Evolutionary conservation across 2,329 filamentous ascomycete species (phyloP).

Genomic region (Colletotrichum lini): DNA sequence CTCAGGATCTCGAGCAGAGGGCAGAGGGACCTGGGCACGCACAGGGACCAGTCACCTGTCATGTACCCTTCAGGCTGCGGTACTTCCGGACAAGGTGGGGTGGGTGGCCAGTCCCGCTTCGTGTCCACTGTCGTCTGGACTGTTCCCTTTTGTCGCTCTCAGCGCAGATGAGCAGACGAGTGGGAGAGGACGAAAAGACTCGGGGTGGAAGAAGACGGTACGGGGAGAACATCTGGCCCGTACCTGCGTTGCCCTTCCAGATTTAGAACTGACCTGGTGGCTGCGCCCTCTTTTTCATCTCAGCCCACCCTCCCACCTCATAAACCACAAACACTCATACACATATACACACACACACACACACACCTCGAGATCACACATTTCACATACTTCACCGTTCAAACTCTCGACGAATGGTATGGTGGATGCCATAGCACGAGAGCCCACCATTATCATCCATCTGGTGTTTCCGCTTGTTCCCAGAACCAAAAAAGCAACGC

Average conservation of each 20-base stretch:
- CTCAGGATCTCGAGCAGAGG: constrained; percentile 10
- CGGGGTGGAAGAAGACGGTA: background rate
- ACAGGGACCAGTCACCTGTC: constrained; percentile 31
- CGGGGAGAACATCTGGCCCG: constrained; percentile 29
- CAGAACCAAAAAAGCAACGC: constrained; percentile 47
- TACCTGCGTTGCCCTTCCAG: constrained; percentile 45
- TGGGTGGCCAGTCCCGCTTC: constrained; percentile 13
- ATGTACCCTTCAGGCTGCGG: constrained; percentile 38
- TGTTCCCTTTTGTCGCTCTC: constrained; percentile 21
- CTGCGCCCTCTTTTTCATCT: constrained; percentile 51
- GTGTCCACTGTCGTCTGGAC: constrained; percentile 11
- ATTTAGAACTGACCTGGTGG: constrained; percentile 56
- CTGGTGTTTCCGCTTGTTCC: constrained; percentile 59
- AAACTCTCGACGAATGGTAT: constrained; percentile 3
- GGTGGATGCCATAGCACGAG: constrained; percentile 14
- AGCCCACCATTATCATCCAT: constrained; percentile 51
- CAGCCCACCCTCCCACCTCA: constrained; percentile 31
- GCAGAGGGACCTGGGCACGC: constrained; percentile 26
- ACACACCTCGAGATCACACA: background rate
- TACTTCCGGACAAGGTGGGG: constrained; percentile 33
- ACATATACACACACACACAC: too few relatives aligned
- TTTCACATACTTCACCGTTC: constrained; percentile 11
- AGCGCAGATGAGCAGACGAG: background rate
- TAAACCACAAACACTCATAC: constrained; percentile 3
- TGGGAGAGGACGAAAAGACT: background rate